A percentile compares a stretch with the other conserved stretches of the same genome.
Evolutionary conservation across 441 rosid species (phyloP).

Genomic region (Gossypium aridum): DNA sequence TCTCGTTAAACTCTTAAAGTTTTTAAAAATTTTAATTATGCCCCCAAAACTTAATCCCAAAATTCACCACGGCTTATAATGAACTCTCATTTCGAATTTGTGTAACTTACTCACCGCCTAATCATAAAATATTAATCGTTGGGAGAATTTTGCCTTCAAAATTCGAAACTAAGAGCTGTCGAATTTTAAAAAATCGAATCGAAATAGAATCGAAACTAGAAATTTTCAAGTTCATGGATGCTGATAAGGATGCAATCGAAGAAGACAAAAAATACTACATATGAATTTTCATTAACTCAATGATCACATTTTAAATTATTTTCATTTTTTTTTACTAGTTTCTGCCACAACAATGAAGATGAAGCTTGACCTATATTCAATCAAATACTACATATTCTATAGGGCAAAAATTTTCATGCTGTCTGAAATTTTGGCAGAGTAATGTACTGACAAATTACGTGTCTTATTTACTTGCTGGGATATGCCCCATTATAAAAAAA

Average conservation of each 20-base stretch:
- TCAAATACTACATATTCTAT: background rate
- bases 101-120: too few relatives aligned
- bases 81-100: background rate
- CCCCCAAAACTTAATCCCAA: too few relatives aligned
- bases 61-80: background rate
- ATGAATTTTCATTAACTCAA: background rate
- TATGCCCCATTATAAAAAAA: background rate
- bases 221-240: background rate
- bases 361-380: background rate
- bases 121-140: background rate
- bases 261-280: background rate
- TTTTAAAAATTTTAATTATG: too few relatives aligned
- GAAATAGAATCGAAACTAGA: background rate
- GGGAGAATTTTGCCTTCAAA: background rate
- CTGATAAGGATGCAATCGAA: constrained; percentile 4
- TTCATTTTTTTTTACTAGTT: background rate
- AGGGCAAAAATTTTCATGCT: background rate
- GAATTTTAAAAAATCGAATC: background rate
- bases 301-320: background rate
- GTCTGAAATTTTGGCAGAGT: background rate
- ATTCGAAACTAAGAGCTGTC: background rate
- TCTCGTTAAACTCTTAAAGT: too few relatives aligned
- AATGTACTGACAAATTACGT: background rate
- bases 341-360: background rate
- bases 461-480: too few relatives aligned